Evolutionary conservation across 208 protist genomes (phyloP).

Genomic region (Entamoeba histolytica): DNA sequence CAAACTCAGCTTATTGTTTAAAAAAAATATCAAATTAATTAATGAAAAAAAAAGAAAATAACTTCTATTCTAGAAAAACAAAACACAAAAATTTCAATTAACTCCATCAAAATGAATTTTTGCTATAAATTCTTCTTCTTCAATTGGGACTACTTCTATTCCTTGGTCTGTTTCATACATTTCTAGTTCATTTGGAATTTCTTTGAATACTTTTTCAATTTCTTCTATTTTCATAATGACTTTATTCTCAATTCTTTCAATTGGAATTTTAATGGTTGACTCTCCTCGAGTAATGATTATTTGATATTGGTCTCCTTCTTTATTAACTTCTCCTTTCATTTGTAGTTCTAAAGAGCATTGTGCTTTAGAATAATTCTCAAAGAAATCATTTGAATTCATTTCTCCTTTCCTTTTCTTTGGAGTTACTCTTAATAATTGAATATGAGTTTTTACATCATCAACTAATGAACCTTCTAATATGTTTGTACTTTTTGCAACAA

Average conservation of each 20-base stretch:
- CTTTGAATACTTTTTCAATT: background rate
- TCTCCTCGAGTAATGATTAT: background rate
- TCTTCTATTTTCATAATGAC: background rate
- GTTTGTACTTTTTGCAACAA: background rate
- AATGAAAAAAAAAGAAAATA: too few relatives aligned
- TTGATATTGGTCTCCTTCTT: background rate
- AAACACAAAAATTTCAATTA: too few relatives aligned
- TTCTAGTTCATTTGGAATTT: background rate
- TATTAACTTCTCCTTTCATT: background rate
- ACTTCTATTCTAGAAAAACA: too few relatives aligned
- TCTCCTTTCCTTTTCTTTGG: background rate
- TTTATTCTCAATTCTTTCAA: background rate
- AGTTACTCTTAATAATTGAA: background rate
- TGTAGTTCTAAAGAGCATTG: background rate
- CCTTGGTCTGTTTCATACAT: background rate
- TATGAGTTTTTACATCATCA: background rate
- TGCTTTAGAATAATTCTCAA: background rate
- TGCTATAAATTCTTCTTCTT: background rate
- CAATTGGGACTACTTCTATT: background rate
- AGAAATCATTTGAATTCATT: background rate
- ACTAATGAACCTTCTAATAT: background rate
- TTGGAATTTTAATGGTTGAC: background rate
- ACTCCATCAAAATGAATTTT: background rate
- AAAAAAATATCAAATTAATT: too few relatives aligned
- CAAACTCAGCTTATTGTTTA: too few relatives aligned